Conservation (phyloP, 78 protist species). For the Monosiga brevicollis region DNA sequence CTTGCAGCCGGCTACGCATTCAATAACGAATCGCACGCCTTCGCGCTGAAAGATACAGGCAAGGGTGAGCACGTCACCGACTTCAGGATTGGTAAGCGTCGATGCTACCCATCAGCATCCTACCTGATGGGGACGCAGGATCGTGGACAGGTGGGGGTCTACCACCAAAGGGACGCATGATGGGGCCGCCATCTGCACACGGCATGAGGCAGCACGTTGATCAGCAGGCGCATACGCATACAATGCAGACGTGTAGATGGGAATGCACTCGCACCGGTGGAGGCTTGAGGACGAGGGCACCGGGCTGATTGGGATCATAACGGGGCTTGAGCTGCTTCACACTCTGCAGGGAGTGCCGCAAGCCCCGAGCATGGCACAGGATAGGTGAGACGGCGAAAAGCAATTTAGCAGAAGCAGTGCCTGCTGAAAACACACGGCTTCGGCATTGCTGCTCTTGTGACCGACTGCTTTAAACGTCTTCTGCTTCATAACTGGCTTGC, state of each 20-base stretch:
- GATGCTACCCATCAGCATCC: no score
- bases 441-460: background rate
- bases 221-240: no score
- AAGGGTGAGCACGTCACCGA: no score
- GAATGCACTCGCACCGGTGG: background rate
- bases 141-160: slow-evolving; percentile 7
- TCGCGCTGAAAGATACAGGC: no score
- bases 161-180: slow-evolving; percentile 53
- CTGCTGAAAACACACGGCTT: background rate
- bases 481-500: background rate
- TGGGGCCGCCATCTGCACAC: no score
- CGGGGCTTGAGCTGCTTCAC: background rate
- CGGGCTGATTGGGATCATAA: background rate
- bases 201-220: no score
- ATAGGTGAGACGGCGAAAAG: no score
- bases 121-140: slow-evolving; percentile 74
- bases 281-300: background rate
- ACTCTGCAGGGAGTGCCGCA: background rate
- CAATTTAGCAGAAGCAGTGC: background rate
- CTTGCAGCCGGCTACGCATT: slow-evolving; percentile 52
- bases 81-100: no score
- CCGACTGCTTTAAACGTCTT: background rate
- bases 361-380: no score
- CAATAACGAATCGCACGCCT: slow-evolving; percentile 65
- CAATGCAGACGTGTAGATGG: no score